Evolutionary conservation across 306 rosid species (phyloP), one percentile per base, ranked within the genome.

Genomic region (Ammopiptanthus mongolicus): DNA sequence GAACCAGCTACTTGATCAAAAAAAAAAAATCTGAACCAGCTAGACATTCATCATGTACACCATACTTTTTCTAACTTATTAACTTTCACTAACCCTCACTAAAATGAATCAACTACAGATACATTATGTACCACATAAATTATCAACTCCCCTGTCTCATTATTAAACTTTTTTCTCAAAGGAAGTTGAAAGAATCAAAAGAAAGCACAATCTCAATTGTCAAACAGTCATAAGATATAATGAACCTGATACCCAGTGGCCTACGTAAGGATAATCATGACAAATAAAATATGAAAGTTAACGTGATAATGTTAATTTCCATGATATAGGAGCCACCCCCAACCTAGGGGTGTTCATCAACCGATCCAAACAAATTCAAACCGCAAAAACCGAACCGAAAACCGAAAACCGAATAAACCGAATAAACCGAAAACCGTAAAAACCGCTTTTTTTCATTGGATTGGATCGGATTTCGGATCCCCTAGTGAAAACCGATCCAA

Each of bases 91-190:
- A 55, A 41, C 39, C 64, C 59, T 65, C 41, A 33, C 68, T 72
- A 48, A 55, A 55, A 47, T 33, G 64, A 65, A 73, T 55, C 63
- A 80, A 65, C 56, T 65, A n/a, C 65, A 76, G 73, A 25, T 50
- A 29, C 79, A 75, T 53, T 6, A 55, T 42, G 46, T 58, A 58
- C 58, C 21, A 56, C 12, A 11, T 36, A 15, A 22, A 53, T 37
- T 1, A 55, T 53, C 21, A 59, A 52, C 52, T 71, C 53, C 64
- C 39, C 18, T 8, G 22, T 61, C 22, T 42, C 18, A 28, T 58
- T 58, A 53, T 1, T 5, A 17, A 25, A 12, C 39, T 28, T 29
- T 59, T 68, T 23, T 9, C 28, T 55, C 8, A 58, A 58, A n/a
- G 39, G 28, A 57, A 56, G 60, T 77, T 46, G 53, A 25, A 75